These are phyloP conservation scores for Aspergillus melleus DNA, from an alignment of 2,329 filamentous ascomycete species.

Conservation along the genomic window DNA sequence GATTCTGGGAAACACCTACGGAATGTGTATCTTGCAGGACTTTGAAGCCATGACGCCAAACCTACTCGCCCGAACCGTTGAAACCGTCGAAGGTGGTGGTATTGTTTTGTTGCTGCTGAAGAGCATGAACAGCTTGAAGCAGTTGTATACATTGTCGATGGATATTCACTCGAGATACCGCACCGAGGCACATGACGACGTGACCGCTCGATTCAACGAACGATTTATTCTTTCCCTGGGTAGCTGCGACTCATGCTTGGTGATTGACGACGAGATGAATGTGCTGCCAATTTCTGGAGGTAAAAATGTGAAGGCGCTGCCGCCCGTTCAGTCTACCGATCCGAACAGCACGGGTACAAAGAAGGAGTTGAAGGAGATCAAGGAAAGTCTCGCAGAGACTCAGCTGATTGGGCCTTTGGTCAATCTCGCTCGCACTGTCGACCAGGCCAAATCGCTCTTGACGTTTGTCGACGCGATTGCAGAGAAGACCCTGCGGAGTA, in stretches of 20 bases:
- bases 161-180: constrained; percentile 95
- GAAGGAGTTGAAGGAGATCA: constrained; percentile 78
- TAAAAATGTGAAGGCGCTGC: constrained; percentile 80
- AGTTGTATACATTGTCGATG: constrained; percentile 96
- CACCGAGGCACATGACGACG: constrained; percentile 93
- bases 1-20: constrained; percentile 95
- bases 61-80: constrained; percentile 86
- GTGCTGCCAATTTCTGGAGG: constrained; percentile 95
- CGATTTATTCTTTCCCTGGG: constrained; percentile 93
- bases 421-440: constrained; percentile 82
- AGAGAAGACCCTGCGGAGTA: constrained; percentile 92
- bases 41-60: constrained; percentile 99
- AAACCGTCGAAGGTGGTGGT: constrained; percentile 96
- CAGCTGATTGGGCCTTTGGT: constrained; percentile 84
- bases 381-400: constrained; percentile 80
- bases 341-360: constrained; percentile 69
- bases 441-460: constrained; percentile 94
- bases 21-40: constrained; percentile 97
- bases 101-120: constrained; percentile 88
- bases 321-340: constrained; percentile 72
- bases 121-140: constrained; percentile 95
- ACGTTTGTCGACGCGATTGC: constrained; percentile 96
- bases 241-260: constrained; percentile 90
- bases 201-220: constrained; percentile 95
- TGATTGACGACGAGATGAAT: constrained; percentile 97